Base-by-base conservation (phyloP, 805 yeast species). In the Brettanomyces bruxellensis region DNA sequence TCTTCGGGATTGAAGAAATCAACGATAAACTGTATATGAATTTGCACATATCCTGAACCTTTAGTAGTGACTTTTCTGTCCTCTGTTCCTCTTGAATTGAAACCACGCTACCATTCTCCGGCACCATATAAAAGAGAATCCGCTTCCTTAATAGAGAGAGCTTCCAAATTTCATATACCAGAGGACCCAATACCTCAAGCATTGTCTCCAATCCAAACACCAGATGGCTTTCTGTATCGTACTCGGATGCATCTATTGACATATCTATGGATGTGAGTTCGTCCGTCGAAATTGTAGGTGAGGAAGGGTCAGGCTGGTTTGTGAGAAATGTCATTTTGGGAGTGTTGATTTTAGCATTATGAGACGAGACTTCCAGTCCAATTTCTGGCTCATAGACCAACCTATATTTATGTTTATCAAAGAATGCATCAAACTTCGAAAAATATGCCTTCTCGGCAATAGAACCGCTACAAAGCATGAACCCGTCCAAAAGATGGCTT, bases 131-230 rank as follows among this genome's bases (percentile, higher is more conserved):
- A 1, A 83, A 49, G 3, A 86, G 50, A 4, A 86, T 70, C 35
- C 78, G 65, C 48, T 78, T 73, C 18, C 93, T 65, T 34, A 82
- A 56, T 37, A 86, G 61, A 3, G 80, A 74, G 34, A 78, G 69
- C 61, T 80, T 83, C 79, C 83, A 86, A 4, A 82, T 59, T 37
- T 70, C 74, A 56, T 82, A 84, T 2, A 80, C 66, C 43, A 81
- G 64, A 1, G 93, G 90, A 0, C 95, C 90, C 44, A 80, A 63
- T 1, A 60, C 56, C 28, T 72, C 68, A 40, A 83, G 55, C 36
- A 80, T 62, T 11, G 66, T 60, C 1, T 75, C 68, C 18, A 79
- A 60, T n/a, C 66, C 60, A 30, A 72, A 62, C 14, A 75, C 62
- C 64, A 75, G 78, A 55, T 77, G 75, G 47, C 62, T 66, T 7